phyloP scores from a whole-genome alignment of 495 filamentous ascomycete genomes.

The Usnea hakonensis region DNA sequence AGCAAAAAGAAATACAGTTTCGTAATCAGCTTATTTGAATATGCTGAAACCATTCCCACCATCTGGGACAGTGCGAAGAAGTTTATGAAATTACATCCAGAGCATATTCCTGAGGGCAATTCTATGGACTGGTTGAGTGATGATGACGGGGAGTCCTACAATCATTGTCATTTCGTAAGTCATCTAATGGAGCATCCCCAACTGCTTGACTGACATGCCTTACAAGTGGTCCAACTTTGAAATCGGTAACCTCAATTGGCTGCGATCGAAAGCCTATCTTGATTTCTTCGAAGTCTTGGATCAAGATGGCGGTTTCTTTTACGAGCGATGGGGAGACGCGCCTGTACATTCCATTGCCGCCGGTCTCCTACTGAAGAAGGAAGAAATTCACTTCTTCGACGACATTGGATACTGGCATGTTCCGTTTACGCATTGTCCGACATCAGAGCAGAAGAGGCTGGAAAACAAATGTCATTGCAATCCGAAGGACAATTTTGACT shows the following conservation, averaged over 20 bases:
- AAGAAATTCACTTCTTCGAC: conserved; percentile 96
- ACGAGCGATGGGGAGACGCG: conserved; percentile 87
- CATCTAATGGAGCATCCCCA: not conserved
- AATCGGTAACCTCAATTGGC: conserved; percentile 76
- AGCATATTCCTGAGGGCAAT: conserved; percentile 78
- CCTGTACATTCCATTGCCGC: conserved; percentile 94
- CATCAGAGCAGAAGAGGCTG: conserved; percentile 66
- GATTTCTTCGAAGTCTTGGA: conserved; percentile 78
- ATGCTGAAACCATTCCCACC: conserved; percentile 89
- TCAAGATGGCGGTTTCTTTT: conserved; percentile 82
- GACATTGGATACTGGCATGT: conserved; percentile 98
- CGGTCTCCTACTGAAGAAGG: conserved; percentile 73
- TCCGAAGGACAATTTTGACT: conserved; percentile 95
- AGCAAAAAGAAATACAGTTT: conserved; percentile 89
- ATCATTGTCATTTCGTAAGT: conserved; percentile 93
- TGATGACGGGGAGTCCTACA: conserved; percentile 82
- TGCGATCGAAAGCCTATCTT: conserved; percentile 67
- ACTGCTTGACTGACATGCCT: not conserved
- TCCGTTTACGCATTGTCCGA: conserved; percentile 97
- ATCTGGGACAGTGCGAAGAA: conserved; percentile 89
- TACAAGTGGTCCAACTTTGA: conserved; percentile 87
- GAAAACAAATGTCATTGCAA: conserved; percentile 90
- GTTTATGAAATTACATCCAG: conserved; percentile 80
- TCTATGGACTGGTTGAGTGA: conserved; percentile 88
- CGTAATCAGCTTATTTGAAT: conserved; percentile 85